Percentiles rank a stretch among this genome's conserved stretches.
These are phyloP conservation scores for Leccinum truebloodii DNA, from an alignment of 768 basidiomycete genomes.

Conservation along the genomic window DNA sequence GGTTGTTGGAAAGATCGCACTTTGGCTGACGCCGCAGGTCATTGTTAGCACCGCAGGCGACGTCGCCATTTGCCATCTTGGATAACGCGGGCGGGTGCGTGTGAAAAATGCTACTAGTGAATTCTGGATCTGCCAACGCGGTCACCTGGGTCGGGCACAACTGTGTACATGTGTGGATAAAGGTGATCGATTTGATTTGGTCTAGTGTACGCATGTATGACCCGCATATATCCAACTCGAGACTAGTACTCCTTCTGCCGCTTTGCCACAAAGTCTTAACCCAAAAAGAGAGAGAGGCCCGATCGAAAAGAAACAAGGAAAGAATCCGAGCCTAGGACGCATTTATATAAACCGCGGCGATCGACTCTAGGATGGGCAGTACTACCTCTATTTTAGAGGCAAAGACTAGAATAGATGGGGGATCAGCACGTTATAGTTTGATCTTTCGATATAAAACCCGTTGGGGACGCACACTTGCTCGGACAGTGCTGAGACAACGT, in stretches of 20 bases:
- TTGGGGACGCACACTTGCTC: conserved; percentile 19
- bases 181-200: neutral
- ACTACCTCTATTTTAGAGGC: conserved; percentile 28
- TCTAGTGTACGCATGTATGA: neutral
- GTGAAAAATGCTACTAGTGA: neutral
- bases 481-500: conserved; percentile 20
- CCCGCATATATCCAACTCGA: neutral
- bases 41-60: conserved; percentile 23
- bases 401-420: conserved; percentile 17
- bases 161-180: neutral
- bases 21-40: conserved; percentile 5
- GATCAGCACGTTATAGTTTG: neutral
- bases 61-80: conserved; percentile 29
- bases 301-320: neutral
- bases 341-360: neutral
- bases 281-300: neutral
- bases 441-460: neutral
- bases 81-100: conserved; percentile 23
- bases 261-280: neutral
- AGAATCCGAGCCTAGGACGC: neutral
- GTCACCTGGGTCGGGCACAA: neutral
- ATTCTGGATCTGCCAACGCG: neutral
- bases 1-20: neutral
- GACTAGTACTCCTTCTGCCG: neutral
- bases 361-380: conserved; percentile 25